Base-by-base conservation (phyloP, 495 filamentous ascomycete species). In the Alectoria sarmentosa region DNA sequence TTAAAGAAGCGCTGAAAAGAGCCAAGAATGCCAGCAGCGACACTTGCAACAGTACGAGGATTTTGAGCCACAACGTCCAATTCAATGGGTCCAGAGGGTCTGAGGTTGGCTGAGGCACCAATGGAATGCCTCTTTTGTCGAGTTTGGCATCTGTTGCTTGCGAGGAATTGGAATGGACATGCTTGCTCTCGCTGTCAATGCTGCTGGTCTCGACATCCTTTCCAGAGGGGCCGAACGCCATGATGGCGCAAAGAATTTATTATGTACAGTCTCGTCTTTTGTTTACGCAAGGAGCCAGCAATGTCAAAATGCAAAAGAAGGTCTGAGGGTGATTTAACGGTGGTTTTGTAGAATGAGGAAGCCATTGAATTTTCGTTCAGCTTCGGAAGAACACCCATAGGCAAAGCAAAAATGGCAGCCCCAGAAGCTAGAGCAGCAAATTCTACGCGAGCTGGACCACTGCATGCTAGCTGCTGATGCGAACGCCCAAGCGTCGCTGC, bases 71-170 rank as follows among this genome's bases (percentile, higher is more conserved):
- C 13, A 26, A 8, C 17, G 13, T 49, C 80, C 82, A 87, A 65
- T 85, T 87, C 54, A 86, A 70, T 23, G 84, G 84, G 72, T 87
- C 83, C 37, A 85, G 69, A 6, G 73, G 70, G 69, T 86, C 84
- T 17, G 73, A 65, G 1, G 80, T 82, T 23, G 80, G 80, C 46
- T 76, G 77, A 30, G 82, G 82, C 73, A 76, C 74, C 46, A 78
- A 60, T 54, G 69, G 74, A 32, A 76, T 70, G 39, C 77, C 75
- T 68, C 73, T 69, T n/a, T 70, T 72, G 21, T 71, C 62, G 48
- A 67, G 60, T n/a, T 5, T 30, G 49, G 10, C 28, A 19, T 54
- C 49, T 54, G 49, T 28, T 15, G 49, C 49, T 17, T 54, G 26
- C 15, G 60, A 37, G 0, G 60, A 37, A 26, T 37, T 37, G 39